Conservation (phyloP, 2,329 filamentous ascomycete species). For the Sarocladiaceae sp. region DNA sequence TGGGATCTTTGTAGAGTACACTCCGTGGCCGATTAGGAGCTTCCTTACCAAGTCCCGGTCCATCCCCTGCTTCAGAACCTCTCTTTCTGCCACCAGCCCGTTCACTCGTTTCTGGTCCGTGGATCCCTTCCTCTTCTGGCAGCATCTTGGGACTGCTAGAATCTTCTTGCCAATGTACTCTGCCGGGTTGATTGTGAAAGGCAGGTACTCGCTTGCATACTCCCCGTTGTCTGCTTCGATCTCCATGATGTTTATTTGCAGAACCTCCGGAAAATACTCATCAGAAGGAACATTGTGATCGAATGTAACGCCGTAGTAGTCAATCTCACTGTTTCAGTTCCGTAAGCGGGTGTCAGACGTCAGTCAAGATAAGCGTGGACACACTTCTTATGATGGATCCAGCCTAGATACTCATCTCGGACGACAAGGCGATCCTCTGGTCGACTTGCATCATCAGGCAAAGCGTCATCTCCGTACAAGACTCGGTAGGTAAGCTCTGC, state of each 20-base stretch:
- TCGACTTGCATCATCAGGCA: neutral
- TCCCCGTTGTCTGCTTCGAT: conserved; percentile 14
- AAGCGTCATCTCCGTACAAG: neutral
- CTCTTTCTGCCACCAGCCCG: conserved; percentile 8
- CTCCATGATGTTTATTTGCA: conserved; percentile 36
- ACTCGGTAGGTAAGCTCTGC: neutral
- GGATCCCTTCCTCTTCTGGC: conserved; percentile 18
- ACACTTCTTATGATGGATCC: conserved; percentile 11
- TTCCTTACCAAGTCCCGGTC: conserved; percentile 10
- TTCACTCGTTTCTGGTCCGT: conserved; percentile 3
- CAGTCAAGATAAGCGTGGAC: neutral
- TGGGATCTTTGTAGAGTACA: conserved; percentile 10
- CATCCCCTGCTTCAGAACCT: conserved; percentile 8
- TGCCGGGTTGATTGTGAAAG: conserved; percentile 26
- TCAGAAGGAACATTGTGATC: conserved; percentile 29
- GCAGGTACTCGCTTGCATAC: conserved; percentile 28
- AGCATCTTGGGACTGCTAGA: conserved; percentile 33
- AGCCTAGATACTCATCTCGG: conserved; percentile 9
- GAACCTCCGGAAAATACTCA: conserved; percentile 31
- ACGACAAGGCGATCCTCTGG: conserved; percentile 8
- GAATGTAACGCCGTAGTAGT: conserved; percentile 36
- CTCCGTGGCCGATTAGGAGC: conserved; percentile 9
- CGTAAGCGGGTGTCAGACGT: neutral
- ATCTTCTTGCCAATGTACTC: conserved; percentile 33
- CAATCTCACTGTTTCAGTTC: conserved; percentile 11